Base-by-base conservation (phyloP, 2,329 filamentous ascomycete species). In the Diaporthe aspalathi region DNA sequence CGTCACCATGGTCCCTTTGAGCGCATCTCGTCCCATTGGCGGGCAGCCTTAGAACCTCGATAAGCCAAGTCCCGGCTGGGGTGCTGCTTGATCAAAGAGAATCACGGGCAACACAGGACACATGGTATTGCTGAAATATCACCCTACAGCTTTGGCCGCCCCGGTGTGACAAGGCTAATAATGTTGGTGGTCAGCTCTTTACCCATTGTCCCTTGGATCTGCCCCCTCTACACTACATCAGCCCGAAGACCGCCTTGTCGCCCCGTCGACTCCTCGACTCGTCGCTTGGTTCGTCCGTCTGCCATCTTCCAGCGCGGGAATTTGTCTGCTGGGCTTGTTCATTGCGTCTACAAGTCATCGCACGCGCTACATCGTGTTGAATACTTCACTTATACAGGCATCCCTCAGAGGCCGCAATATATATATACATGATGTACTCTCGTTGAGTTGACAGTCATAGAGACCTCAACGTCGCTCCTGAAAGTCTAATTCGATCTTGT, bases 401-500 rank as follows among this genome's bases (percentile, higher is more conserved):
- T 22, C 35, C 35, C 27, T 65, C 45, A 60, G 43, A 35, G 43
- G 60, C n/a, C n/a, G 29, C 29, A 50, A 65, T 65, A 50, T 50
- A 65, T 24, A 50, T 50, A 62, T 12, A 65, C 24, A 20, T 43
- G 27, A 49, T 22, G 43, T 27, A 50, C 45, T 35, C 4, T 11
- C n/a, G 14, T 50, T 50, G 45, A 38, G 20, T 50, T 50, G n/a
- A 38, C 60, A 35, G 29, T 20, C 29, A 50, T 24, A 65, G 60
- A 65, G 45, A 65, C 20, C 45, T 65, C 32, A 20, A 38, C 45
- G 14, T 16, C 14, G 29, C 60, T 20, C 45, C 45, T 29, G 45
- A n/a, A 65, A 50, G 60, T 49, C 60, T 65, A 65, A 65, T 65
- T 65, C 60, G 45, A 65, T 65, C 29, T 65, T 50, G 60, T 65